Percentiles rank a stretch among this genome's conserved stretches.
phyloP scores from a whole-genome alignment of 2,329 filamentous ascomycete species.

The Fusarium sterilihyphosum region DNA sequence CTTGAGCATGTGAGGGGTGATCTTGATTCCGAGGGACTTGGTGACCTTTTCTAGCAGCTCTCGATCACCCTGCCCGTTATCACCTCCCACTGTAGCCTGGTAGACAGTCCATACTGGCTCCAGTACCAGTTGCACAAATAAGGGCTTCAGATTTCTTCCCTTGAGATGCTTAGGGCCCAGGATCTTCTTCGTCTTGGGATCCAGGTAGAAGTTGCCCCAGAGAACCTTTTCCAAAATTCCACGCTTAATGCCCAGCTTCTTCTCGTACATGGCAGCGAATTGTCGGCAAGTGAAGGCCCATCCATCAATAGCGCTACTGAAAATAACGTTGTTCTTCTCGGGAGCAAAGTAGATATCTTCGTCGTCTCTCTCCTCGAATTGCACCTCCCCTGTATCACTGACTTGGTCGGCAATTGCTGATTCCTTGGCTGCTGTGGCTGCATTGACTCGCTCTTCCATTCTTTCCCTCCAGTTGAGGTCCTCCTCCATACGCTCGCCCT shows the following conservation, averaged over 20 bases:
- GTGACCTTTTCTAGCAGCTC: slow-evolving; percentile 91
- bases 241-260: slow-evolving; percentile 95
- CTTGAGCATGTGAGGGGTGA: slow-evolving; percentile 84
- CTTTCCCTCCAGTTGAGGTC: slow-evolving; percentile 95
- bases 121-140: slow-evolving; percentile 96
- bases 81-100: slow-evolving; percentile 84
- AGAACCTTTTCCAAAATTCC: slow-evolving; percentile 89
- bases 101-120: slow-evolving; percentile 98
- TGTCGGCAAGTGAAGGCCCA: slow-evolving; percentile 98
- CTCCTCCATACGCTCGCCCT: slow-evolving; percentile 98
- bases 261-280: slow-evolving; percentile 93
- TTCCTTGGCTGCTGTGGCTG: slow-evolving; percentile 72
- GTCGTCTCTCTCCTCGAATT: slow-evolving; percentile 91
- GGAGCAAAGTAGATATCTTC: slow-evolving; percentile 98
- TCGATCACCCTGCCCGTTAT: slow-evolving; percentile 84
- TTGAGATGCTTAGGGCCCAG: slow-evolving; percentile 92
- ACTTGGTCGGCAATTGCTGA: slow-evolving; percentile 57
- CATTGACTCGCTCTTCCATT: slow-evolving; percentile 86
- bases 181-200: slow-evolving; percentile 96
- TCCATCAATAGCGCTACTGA: slow-evolving; percentile 96
- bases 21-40: slow-evolving; percentile 84
- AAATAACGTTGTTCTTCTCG: slow-evolving; percentile 99
- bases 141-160: slow-evolving; percentile 88
- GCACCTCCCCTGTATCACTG: slow-evolving; percentile 66
- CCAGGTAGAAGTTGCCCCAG: slow-evolving; percentile 96